Evolutionary conservation across 352 stramenopile genomes (phyloP).

Genomic region (Hyaloperonospora brassicae): DNA sequence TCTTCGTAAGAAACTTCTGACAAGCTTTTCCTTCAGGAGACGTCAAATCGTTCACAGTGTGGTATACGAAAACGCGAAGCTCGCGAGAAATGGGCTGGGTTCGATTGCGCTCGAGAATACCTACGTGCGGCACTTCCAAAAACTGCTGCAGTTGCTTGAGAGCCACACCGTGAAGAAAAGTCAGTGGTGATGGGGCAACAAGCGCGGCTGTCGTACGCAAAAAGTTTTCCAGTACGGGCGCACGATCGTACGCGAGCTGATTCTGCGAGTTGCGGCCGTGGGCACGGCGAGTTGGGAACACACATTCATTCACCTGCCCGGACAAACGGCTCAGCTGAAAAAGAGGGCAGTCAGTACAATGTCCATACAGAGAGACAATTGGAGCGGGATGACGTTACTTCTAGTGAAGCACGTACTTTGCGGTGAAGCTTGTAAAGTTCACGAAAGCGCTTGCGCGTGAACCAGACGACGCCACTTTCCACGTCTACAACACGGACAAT

Average conservation of each 20-base stretch:
- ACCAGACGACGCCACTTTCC: slow-evolving; percentile 80
- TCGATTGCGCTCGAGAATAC: slow-evolving; percentile 62
- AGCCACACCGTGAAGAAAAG: slow-evolving; percentile 59
- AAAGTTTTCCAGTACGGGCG: slow-evolving; percentile 72
- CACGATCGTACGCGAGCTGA: slow-evolving; percentile 56
- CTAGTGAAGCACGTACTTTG: slow-evolving; percentile 42
- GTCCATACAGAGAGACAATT: background rate
- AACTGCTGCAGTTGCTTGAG: slow-evolving; percentile 80
- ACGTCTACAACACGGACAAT: slow-evolving; percentile 79
- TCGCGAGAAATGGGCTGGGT: slow-evolving; percentile 72
- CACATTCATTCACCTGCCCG: slow-evolving; percentile 48
- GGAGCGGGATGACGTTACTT: background rate
- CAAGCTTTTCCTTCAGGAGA: slow-evolving; percentile 77
- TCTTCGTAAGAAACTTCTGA: slow-evolving; percentile 61
- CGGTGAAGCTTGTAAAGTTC: slow-evolving; percentile 78
- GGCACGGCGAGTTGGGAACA: slow-evolving; percentile 59
- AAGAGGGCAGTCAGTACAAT: slow-evolving; percentile 3
- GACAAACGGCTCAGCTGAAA: slow-evolving; percentile 63
- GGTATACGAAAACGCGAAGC: slow-evolving; percentile 72
- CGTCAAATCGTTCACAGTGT: slow-evolving; percentile 68
- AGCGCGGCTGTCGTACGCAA: slow-evolving; percentile 58
- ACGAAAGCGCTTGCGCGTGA: slow-evolving; percentile 73
- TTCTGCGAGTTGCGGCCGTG: slow-evolving; percentile 47
- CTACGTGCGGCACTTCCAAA: slow-evolving; percentile 63
- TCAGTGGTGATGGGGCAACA: slow-evolving; percentile 68